A percentile compares a stretch with the other conserved stretches of the same genome.
phyloP scores from a whole-genome alignment of 1,284 basidiomycete genomes.

The Irpex sp. region DNA sequence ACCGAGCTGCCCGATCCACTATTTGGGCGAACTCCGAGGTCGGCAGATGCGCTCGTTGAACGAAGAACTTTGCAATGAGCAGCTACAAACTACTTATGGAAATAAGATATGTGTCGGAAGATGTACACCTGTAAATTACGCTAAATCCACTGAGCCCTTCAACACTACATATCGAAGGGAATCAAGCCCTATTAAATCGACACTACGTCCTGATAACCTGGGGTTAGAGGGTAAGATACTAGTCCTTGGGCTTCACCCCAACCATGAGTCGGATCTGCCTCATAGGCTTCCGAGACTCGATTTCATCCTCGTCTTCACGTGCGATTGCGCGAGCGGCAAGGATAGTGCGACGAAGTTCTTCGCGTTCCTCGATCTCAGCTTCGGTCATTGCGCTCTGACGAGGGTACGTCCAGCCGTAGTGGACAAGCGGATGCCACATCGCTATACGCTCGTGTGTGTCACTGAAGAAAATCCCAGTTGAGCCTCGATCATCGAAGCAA shows the following conservation, averaged over 20 bases:
- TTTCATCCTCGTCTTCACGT: slow-evolving; percentile 48
- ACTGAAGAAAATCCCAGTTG: slow-evolving; percentile 26
- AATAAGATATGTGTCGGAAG: too few relatives aligned
- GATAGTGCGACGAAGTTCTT: slow-evolving; percentile 57
- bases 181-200: neutral
- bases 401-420: slow-evolving; percentile 59
- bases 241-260: slow-evolving; percentile 43
- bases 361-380: slow-evolving; percentile 64
- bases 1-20: too few relatives aligned
- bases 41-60: too few relatives aligned
- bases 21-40: too few relatives aligned
- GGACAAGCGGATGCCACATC: slow-evolving; percentile 60
- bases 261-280: slow-evolving; percentile 58
- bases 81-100: too few relatives aligned
- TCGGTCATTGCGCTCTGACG: slow-evolving; percentile 56
- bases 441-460: slow-evolving; percentile 67
- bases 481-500: neutral
- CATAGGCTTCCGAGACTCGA: slow-evolving; percentile 40
- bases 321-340: slow-evolving; percentile 45
- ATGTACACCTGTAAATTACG: too few relatives aligned
- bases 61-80: too few relatives aligned
- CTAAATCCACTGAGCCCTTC: too few relatives aligned
- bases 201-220: neutral
- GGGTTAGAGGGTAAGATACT: neutral
- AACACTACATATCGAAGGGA: neutral